phyloP scores from a whole-genome alignment of 2,329 filamentous ascomycete genomes.

The Scopulariopsis brevicaulis region DNA sequence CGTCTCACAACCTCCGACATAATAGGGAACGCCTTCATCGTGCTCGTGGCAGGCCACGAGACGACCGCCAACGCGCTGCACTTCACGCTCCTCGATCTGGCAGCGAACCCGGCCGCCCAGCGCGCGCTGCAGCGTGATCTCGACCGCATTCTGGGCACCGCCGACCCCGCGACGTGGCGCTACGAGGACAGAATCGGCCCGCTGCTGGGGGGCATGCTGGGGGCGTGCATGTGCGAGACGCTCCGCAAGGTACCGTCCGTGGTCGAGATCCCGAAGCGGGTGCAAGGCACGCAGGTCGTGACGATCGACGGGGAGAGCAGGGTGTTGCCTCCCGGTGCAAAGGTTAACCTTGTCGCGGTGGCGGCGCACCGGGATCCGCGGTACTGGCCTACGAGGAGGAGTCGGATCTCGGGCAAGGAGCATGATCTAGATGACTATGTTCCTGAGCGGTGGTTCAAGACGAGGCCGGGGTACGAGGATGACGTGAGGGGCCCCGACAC shows the following conservation, averaged over 20 bases:
- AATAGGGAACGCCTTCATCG: slow-evolving; percentile 59
- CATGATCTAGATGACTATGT: slow-evolving; percentile 57
- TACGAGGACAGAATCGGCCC: slow-evolving; percentile 57
- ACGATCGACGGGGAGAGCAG: slow-evolving; percentile 45
- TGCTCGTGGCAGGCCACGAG: slow-evolving; percentile 67
- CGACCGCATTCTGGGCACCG: slow-evolving; percentile 46
- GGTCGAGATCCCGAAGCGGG: slow-evolving; percentile 59
- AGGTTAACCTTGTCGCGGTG: slow-evolving; percentile 44
- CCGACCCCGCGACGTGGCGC: slow-evolving; percentile 52
- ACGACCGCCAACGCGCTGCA: slow-evolving; percentile 68
- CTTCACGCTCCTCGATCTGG: slow-evolving; percentile 58
- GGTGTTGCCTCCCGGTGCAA: slow-evolving; percentile 42
- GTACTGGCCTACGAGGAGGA: slow-evolving; percentile 53
- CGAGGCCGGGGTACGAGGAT: not conserved
- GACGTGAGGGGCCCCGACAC: not conserved
- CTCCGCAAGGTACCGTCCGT: slow-evolving; percentile 64
- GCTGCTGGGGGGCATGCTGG: slow-evolving; percentile 58
- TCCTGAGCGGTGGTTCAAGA: slow-evolving; percentile 60
- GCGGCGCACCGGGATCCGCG: slow-evolving; percentile 56
- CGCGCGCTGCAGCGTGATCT: slow-evolving; percentile 57
- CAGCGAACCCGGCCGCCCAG: slow-evolving; percentile 53
- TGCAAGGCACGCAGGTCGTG: slow-evolving; percentile 41
- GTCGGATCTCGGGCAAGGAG: slow-evolving; percentile 25
- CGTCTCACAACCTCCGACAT: slow-evolving; percentile 52
- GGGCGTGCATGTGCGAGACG: slow-evolving; percentile 68